Percentiles rank a stretch among this genome's conserved stretches.
These are phyloP conservation scores for Spathaspora sp. DNA, from an alignment of 805 yeast species.

Conservation along the genomic window DNA sequence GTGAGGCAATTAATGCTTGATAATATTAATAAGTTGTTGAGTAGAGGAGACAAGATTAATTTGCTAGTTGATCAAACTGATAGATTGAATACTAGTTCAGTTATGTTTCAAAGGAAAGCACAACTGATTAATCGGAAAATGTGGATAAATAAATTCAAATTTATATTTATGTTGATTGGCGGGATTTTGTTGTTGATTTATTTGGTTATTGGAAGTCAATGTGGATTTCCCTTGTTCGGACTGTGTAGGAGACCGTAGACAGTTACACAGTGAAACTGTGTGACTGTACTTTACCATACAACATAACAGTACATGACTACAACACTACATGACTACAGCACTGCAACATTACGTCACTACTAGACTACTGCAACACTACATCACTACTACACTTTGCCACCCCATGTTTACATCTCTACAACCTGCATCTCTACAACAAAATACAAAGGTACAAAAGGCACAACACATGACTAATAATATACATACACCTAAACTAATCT, in stretches of 20 bases:
- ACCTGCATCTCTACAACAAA: too few relatives aligned
- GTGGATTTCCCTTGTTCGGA: constrained; percentile 51
- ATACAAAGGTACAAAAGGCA: too few relatives aligned
- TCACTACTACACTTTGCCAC: too few relatives aligned
- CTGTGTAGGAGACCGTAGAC: constrained; percentile 23
- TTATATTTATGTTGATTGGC: constrained; percentile 25
- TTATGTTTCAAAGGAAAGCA: constrained; percentile 67
- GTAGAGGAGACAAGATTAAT: constrained; percentile 75
- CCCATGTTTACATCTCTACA: too few relatives aligned
- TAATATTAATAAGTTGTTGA: constrained; percentile 66
- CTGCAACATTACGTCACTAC: too few relatives aligned
- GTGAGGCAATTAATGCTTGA: constrained; percentile 68
- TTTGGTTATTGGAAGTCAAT: constrained; percentile 45
- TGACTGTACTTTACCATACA: too few relatives aligned
- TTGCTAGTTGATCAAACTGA: constrained; percentile 77
- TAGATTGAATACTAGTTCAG: constrained; percentile 61
- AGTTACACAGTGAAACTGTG: too few relatives aligned
- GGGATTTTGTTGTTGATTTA: constrained; percentile 32
- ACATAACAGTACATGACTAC: too few relatives aligned
- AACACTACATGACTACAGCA: too few relatives aligned
- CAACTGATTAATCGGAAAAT: constrained; percentile 57
- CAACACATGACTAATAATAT: neutral
- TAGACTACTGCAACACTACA: too few relatives aligned
- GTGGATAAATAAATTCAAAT: constrained; percentile 64
- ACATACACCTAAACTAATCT: neutral